These are phyloP conservation scores for Penstemon davidsonii DNA, from an alignment of 257 asterid species.

Conservation along the genomic window DNA sequence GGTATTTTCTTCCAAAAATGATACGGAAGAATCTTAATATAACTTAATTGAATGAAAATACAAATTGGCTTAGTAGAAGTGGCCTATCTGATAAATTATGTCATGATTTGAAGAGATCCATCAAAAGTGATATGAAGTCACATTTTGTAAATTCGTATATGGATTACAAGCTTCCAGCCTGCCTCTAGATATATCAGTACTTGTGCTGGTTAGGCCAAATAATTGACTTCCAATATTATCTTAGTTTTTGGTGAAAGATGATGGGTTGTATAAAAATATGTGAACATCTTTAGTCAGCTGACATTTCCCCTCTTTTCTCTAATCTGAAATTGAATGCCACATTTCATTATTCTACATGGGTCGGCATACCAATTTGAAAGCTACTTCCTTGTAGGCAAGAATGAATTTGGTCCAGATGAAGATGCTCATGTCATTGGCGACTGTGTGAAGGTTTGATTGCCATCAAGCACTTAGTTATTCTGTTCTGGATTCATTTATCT, in stretches of 20 bases:
- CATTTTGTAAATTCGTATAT: slow-evolving; percentile 4
- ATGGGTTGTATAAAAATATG: slow-evolving; percentile 5
- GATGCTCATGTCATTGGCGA: slow-evolving; percentile 94
- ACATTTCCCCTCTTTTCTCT: slow-evolving; percentile 13
- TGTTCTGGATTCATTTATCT: slow-evolving; percentile 23
- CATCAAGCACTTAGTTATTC: slow-evolving; percentile 20
- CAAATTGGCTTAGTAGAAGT: slow-evolving; percentile 21
- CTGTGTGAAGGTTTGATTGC: slow-evolving; percentile 74
- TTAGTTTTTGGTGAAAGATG: slow-evolving; percentile 15
- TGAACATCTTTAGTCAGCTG: slow-evolving; percentile 1
- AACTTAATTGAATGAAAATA: slow-evolving; percentile 14
- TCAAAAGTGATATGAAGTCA: slow-evolving; percentile 15
- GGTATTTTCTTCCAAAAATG: neutral
- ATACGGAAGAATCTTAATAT: neutral
- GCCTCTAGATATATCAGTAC: slow-evolving; percentile 18
- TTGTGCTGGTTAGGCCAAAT: neutral
- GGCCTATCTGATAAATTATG: neutral
- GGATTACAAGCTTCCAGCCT: slow-evolving; percentile 23
- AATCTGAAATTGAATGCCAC: slow-evolving; percentile 18
- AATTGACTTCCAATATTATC: slow-evolving; percentile 9
- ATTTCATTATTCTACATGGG: slow-evolving; percentile 7
- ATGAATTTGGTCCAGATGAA: slow-evolving; percentile 72
- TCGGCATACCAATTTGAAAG: slow-evolving; percentile 26
- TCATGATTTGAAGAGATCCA: slow-evolving; percentile 19
- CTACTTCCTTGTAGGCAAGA: slow-evolving; percentile 52